Conservation (phyloP, 352 stramenopile genomes). For the Aphanomyces euteiches region DNA sequence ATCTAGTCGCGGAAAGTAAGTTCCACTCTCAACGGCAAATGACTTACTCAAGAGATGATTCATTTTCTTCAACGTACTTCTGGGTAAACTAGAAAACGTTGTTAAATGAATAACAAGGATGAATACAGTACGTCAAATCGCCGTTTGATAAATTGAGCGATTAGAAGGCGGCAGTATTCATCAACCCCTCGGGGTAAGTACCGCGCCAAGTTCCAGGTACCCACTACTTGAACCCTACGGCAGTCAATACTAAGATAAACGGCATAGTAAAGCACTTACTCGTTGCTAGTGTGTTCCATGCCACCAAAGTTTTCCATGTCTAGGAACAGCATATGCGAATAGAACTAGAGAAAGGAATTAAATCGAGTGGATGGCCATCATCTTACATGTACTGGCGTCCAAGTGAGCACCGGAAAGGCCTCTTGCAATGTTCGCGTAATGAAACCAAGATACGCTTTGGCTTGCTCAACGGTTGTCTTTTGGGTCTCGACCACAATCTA, state of each 20-base stretch:
- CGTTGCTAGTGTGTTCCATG: constrained; percentile 47
- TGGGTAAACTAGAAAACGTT: constrained; percentile 10
- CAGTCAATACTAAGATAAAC: constrained; percentile 34
- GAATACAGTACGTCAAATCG: constrained; percentile 41
- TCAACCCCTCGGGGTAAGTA: constrained; percentile 79
- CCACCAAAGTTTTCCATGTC: constrained; percentile 96
- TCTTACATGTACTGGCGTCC: constrained; percentile 51
- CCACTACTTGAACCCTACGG: constrained; percentile 9
- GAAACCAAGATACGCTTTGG: constrained; percentile 93
- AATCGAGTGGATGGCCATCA: no score
- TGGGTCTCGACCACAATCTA: constrained; percentile 68
- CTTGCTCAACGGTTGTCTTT: constrained; percentile 72
- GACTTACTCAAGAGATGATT: background rate
- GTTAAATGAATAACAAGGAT: background rate
- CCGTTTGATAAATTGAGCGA: constrained; percentile 83
- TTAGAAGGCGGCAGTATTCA: constrained; percentile 86
- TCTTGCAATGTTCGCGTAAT: constrained; percentile 90
- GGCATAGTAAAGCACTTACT: constrained; percentile 54
- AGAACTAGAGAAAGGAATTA: constrained; percentile 50
- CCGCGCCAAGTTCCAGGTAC: constrained; percentile 85
- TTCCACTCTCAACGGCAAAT: background rate
- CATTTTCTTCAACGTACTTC: background rate
- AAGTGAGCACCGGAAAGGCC: constrained; percentile 76
- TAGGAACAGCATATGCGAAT: constrained; percentile 92
- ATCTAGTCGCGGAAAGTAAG: background rate